Conservation (phyloP, 257 asterid species). For the Nicotiana undulata region DNA sequence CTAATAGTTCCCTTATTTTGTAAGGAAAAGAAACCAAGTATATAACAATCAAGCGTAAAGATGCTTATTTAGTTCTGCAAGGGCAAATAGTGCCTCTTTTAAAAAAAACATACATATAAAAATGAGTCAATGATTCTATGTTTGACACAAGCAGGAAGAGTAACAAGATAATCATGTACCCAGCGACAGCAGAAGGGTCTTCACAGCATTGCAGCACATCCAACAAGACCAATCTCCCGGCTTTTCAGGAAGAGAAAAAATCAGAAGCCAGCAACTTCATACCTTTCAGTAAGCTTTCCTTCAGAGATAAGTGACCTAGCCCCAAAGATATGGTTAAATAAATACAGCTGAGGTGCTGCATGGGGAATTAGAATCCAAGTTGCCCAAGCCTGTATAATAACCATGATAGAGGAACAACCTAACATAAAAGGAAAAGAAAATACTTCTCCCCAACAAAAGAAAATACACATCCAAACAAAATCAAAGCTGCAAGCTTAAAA, state of each 20-base stretch:
- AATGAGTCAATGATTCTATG: not conserved
- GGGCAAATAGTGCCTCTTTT: not conserved
- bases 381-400: conserved; percentile 2
- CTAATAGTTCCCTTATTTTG: not conserved
- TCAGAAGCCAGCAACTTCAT: not conserved
- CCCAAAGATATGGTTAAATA: not conserved
- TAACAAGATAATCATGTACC: not conserved
- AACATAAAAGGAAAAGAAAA: not conserved
- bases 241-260: not conserved
- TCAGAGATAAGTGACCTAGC: not conserved
- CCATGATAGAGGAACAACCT: not conserved
- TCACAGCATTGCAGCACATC: not conserved
- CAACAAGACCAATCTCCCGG: not conserved
- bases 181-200: not conserved
- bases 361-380: conserved; percentile 21
- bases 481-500: conserved; percentile 13
- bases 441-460: conserved; percentile 15
- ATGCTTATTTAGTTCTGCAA: not conserved
- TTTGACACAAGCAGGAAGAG: not conserved
- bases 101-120: not conserved
- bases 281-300: not conserved
- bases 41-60: not conserved
- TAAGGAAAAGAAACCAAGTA: not conserved
- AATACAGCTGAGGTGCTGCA: not conserved
- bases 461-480: conserved; percentile 16